Percentiles rank a stretch among this genome's conserved stretches.
These are phyloP conservation scores for Anthracocystis walkeri DNA, from an alignment of 1,284 basidiomycete genomes.

Conservation along the genomic window DNA sequence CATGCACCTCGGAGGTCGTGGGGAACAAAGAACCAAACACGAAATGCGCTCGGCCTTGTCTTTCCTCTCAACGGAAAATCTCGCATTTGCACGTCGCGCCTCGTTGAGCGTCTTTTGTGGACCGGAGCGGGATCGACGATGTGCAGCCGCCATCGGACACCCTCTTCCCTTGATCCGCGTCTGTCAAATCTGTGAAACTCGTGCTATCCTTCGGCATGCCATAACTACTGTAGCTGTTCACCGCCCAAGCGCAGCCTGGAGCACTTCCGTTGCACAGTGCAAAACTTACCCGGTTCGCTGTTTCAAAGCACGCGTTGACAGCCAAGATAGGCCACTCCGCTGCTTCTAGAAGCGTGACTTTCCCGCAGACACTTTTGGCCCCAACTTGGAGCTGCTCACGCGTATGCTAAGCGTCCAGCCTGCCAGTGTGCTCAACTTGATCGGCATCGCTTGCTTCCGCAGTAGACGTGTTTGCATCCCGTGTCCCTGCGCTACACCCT, in stretches of 20 bases:
- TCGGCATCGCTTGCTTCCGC: neutral
- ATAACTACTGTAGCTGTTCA: neutral
- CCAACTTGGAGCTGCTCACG: neutral
- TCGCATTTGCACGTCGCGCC: neutral
- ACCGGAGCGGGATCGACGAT: slow-evolving; percentile 26
- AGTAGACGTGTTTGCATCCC: neutral
- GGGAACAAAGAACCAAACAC: too few species aligned
- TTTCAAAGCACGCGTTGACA: neutral
- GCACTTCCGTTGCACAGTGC: neutral
- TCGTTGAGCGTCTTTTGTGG: neutral
- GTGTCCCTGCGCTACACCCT: neutral
- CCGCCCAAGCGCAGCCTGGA: neutral
- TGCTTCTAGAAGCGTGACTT: neutral
- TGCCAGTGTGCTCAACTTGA: neutral
- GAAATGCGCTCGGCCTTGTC: too few species aligned
- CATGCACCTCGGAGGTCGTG: too few species aligned
- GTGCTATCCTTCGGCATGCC: neutral
- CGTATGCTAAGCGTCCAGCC: neutral
- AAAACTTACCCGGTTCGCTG: neutral
- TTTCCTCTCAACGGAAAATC: too few species aligned
- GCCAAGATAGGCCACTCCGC: neutral
- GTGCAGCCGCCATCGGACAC: slow-evolving; percentile 18
- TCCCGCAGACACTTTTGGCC: neutral
- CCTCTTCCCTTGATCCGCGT: neutral
- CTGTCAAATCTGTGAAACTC: too few species aligned